A percentile compares a stretch with the other conserved stretches of the same genome.
Conservation (phyloP, 805 yeast species). For the Cyberlindnera japonica region DNA sequence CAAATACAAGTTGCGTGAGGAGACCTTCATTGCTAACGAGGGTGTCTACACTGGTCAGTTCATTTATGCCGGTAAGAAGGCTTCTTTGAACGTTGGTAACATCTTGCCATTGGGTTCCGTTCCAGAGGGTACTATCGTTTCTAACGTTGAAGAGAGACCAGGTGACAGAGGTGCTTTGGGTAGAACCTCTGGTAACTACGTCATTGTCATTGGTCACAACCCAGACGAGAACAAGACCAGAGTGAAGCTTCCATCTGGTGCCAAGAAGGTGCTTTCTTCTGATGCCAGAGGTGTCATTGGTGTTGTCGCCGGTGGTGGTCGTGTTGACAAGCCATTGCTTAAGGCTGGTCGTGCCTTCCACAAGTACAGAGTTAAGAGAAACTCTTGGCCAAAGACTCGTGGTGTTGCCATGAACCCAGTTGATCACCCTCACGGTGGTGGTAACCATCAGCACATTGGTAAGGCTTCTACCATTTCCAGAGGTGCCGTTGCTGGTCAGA, state of each 20-base stretch:
- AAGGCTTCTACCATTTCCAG: conserved; percentile 99
- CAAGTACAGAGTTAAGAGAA: conserved; percentile 98
- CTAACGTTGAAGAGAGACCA: conserved; percentile 97
- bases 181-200: conserved; percentile 99
- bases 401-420: conserved; percentile 99
- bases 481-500: conserved; percentile 99
- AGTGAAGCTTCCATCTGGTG: conserved; percentile 98
- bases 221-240: conserved; percentile 98
- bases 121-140: conserved; percentile 99
- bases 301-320: conserved; percentile 99
- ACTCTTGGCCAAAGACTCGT: conserved; percentile 99
- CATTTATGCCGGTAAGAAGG: conserved; percentile 98
- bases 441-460: conserved; percentile 99
- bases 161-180: conserved; percentile 99
- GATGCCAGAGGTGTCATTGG: conserved; percentile 99
- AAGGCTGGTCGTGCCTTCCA: conserved; percentile 99
- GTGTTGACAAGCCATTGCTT: conserved; percentile 98
- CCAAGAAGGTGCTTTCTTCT: conserved; percentile 93
- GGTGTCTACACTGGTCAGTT: conserved; percentile 99
- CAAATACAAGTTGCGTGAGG: conserved; percentile 97
- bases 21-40: conserved; percentile 98
- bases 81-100: conserved; percentile 95
- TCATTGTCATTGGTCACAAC: conserved; percentile 98
- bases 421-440: conserved; percentile 99
- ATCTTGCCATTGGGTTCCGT: conserved; percentile 93